Percentiles rank a stretch among this genome's conserved stretches.
These are phyloP conservation scores for Bodo saltans DNA, from an alignment of 78 protist genomes.

Conservation along the genomic window DNA sequence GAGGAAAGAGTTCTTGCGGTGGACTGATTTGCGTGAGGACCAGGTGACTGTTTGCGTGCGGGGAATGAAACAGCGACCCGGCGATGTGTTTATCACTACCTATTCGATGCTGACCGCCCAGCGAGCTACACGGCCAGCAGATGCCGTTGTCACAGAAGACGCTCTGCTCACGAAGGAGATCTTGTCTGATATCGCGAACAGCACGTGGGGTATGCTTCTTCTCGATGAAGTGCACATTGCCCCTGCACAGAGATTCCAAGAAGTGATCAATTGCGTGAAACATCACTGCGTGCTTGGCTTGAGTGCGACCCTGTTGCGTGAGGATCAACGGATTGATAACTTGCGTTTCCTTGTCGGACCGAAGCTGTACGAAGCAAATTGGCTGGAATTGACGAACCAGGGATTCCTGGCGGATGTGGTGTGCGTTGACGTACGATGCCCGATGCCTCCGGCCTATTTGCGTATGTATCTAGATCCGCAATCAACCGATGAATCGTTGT, in stretches of 20 bases:
- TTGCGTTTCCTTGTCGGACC: constrained; percentile 96
- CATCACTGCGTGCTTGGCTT: constrained; percentile 97
- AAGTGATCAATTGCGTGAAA: constrained; percentile 53
- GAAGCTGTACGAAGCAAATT: constrained; percentile 99
- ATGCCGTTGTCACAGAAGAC: not conserved
- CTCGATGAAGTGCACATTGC: constrained; percentile 95
- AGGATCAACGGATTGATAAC: constrained; percentile 91
- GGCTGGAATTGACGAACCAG: constrained; percentile 87
- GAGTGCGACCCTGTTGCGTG: constrained; percentile 94
- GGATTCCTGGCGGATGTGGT: constrained; percentile 74
- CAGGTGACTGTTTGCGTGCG: constrained; percentile 69
- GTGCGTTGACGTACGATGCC: constrained; percentile 87
- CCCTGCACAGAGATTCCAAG: constrained; percentile 62
- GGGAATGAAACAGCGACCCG: constrained; percentile 44
- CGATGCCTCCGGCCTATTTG: constrained; percentile 83
- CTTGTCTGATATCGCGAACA: constrained; percentile 39
- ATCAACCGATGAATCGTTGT: not conserved
- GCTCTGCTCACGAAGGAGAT: constrained; percentile 26
- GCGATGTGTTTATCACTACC: constrained; percentile 13
- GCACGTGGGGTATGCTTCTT: constrained; percentile 94
- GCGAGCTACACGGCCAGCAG: not conserved
- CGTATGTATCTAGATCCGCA: too few relatives aligned
- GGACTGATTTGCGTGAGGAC: constrained; percentile 64
- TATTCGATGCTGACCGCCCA: not conserved
- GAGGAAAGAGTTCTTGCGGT: constrained; percentile 72